Base-by-base conservation (phyloP, 345 rosid genomes). In the Linum trigynum region DNA sequence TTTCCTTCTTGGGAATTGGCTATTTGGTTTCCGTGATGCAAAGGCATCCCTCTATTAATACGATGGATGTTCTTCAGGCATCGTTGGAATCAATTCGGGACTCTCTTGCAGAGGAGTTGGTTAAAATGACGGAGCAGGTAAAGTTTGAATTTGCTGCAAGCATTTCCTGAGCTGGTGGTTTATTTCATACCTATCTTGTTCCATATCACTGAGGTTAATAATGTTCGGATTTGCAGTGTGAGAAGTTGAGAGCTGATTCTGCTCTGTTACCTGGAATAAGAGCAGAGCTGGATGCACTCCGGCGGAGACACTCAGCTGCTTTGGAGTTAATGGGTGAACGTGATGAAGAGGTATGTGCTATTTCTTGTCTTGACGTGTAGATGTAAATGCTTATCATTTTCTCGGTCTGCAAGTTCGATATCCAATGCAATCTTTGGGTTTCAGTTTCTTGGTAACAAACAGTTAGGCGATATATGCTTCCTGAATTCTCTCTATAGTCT, bases 271-370 rank as follows among this genome's bases (percentile, higher is more conserved):
- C 98, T 59, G 88, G 96, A 37, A 69, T 91, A 69, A 82, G 79
- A 61, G 99, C 94, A 63, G 99, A 95, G 82, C 82, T 91, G 42
- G 98, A 95, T 70, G 96, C 94, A 59, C 78, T 95, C 55, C 87
- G 99, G 78, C 80, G 84, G 76, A 84, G 98, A 74, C 99, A 95
- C 77, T 72, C 98, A 17, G 96, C 98, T 69, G 98, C 99, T 0
- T 74, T 95, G 78, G 99, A 95, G 83, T 85, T 89, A 71, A 95
- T 91, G 98, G 99, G 99, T 59, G 99, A 95, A 75, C 96, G 96
- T 63, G 99, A 95, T 50, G 99, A 95, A 80, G 99, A 91, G 94
- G 99, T 95, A 86, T 48, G 12, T 4, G 0, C 62, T 37, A 56
- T 51, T 15, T 48, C 53, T 43, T 4, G 32, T 23, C 32, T 23